These are phyloP conservation scores for Betula pendula DNA, from an alignment of 306 rosid genomes.

Conservation along the genomic window DNA sequence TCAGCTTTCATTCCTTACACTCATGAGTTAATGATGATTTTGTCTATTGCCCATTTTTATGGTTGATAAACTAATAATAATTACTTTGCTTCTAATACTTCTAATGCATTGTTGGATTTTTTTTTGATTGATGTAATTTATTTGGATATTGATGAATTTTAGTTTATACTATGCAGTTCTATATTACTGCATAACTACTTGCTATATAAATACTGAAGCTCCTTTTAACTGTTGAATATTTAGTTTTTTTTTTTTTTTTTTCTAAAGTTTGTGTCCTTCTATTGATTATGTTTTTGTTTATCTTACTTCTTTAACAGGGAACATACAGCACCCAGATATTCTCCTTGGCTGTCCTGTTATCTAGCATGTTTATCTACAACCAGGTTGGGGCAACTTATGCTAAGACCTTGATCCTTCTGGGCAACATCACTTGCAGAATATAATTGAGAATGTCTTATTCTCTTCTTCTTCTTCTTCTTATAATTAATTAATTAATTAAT, in stretches of 20 bases:
- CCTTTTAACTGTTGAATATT: neutral
- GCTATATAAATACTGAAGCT: neutral
- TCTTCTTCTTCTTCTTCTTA: neutral
- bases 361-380: conserved; percentile 93
- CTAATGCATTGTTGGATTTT: neutral
- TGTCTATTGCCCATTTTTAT: neutral
- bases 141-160: conserved; percentile 1
- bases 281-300: neutral
- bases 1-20: conserved; percentile 31
- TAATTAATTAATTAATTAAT: neutral
- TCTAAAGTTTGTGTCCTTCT: too few relatives aligned
- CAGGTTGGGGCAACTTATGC: conserved; percentile 59
- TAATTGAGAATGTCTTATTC: neutral
- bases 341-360: conserved; percentile 87
- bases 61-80: neutral
- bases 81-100: conserved; percentile 1
- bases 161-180: neutral
- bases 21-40: neutral
- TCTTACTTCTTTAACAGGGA: conserved; percentile 52
- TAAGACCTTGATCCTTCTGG: conserved; percentile 11
- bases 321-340: conserved; percentile 95
- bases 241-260: neutral
- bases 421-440: conserved; percentile 2
- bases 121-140: neutral
- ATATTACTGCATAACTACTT: neutral